Base-by-base conservation (phyloP, 2,329 filamentous ascomycete genomes). In the Didymellaceae sp. region DNA sequence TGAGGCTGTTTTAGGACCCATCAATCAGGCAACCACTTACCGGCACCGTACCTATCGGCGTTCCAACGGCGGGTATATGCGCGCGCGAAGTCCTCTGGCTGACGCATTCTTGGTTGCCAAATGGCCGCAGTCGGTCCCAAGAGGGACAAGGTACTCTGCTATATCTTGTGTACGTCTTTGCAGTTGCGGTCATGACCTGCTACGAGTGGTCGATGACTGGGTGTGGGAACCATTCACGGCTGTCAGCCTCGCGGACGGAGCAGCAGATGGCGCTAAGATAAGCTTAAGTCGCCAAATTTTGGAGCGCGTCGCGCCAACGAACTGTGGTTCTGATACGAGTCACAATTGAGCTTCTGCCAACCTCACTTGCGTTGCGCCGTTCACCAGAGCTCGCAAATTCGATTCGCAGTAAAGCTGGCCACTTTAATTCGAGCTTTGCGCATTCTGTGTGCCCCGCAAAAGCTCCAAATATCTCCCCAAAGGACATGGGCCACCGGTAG, bases 201-300 rank as follows among this genome's bases (percentile, higher is more conserved):
- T n/a, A n/a, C n/a, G n/a, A n/a, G n/a, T n/a, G n/a, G n/a, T n/a
- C n/a, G n/a, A n/a, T n/a, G n/a, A n/a, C n/a, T n/a, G n/a, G n/a
- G n/a, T n/a, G n/a, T n/a, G 49, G 37, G 52, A 41, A 41, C 20
- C n/a, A n/a, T n/a, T n/a, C n/a, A 24, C 31, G 31, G 28, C 26
- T 28, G 28, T 13, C 39, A 38, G 38, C 25, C 38, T 42, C 14
- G 45, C 20, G 9, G 31, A 32, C 21, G 6, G 10, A 13, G 7
- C 3, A 25, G 32, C 3, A 25, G 32, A 43, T 41, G 31, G 41
- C 67, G 62, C 68, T 66, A 70, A 57, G 53, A 57, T 66, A 65
- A 69, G 65, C 67, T 68, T 67, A 66, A 59, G 41, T 37, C n/a
- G 44, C 57, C 40, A 62, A 66, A 61, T 49, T 65, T 62, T 62